Conservation (phyloP, 352 stramenopile genomes). For the Pythium monospermum region DNA sequence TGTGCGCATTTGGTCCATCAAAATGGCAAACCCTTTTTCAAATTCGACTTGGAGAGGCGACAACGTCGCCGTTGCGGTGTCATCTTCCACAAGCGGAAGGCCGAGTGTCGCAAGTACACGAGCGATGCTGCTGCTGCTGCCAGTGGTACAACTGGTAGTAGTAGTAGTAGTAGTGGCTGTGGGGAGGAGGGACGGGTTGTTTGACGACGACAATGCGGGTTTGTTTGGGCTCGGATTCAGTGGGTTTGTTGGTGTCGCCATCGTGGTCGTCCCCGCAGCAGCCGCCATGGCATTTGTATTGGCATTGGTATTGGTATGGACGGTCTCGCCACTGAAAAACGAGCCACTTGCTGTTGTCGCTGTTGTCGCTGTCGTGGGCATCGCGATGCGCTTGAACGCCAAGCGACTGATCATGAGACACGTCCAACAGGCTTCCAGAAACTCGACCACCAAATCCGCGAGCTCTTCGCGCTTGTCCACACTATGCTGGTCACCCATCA, state of each 20-base stretch:
- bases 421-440: conserved; percentile 48
- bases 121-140: neutral
- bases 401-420: conserved; percentile 59
- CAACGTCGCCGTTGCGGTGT: conserved; percentile 9
- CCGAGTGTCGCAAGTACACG: neutral
- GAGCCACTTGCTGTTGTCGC: neutral
- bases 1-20: conserved; percentile 37
- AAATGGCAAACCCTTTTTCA: conserved; percentile 51
- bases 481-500: conserved; percentile 31
- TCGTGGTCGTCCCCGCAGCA: neutral
- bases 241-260: neutral
- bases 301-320: too few relatives aligned
- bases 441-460: conserved; percentile 50
- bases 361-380: neutral
- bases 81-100: conserved; percentile 8
- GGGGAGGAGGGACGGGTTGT: neutral
- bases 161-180: neutral
- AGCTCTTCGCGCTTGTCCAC: conserved; percentile 37
- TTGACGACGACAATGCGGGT: neutral
- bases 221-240: neutral
- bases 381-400: conserved; percentile 29
- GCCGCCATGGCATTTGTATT: neutral
- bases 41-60: conserved; percentile 70
- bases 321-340: too few relatives aligned
- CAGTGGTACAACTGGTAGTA: neutral